Evolutionary conservation across 441 rosid genomes (phyloP).

Genomic region (Isatis lusitanica): DNA sequence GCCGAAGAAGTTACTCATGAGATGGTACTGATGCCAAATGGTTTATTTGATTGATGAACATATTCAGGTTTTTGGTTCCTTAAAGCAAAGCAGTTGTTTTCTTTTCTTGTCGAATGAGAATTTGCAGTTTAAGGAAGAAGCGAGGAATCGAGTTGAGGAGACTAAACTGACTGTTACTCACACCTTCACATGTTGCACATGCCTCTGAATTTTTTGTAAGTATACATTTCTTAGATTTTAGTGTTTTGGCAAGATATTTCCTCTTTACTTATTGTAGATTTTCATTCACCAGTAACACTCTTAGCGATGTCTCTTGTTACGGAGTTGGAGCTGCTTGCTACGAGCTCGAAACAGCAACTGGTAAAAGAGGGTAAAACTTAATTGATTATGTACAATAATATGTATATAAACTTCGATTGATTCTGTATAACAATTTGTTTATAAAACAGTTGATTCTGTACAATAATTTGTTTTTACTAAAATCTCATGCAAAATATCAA

Average conservation of each 20-base stretch:
- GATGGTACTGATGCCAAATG: neutral
- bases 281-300: neutral
- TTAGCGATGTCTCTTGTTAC: neutral
- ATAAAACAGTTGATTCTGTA: neutral
- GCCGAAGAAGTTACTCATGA: conserved; percentile 62
- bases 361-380: neutral
- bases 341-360: neutral
- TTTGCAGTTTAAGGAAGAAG: conserved; percentile 61
- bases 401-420: neutral
- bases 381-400: neutral
- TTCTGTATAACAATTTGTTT: neutral
- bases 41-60: neutral
- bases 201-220: conserved; percentile 37
- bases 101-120: neutral
- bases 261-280: neutral
- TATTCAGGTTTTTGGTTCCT: neutral
- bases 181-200: conserved; percentile 53
- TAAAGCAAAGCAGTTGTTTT: neutral
- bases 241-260: neutral
- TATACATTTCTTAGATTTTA: neutral
- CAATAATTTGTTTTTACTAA: neutral
- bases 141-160: conserved; percentile 62
- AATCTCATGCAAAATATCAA: neutral
- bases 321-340: neutral
- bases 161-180: conserved; percentile 67